Evolutionary conservation across 208 protist genomes (phyloP).

Genomic region (Angomonas deanei): DNA sequence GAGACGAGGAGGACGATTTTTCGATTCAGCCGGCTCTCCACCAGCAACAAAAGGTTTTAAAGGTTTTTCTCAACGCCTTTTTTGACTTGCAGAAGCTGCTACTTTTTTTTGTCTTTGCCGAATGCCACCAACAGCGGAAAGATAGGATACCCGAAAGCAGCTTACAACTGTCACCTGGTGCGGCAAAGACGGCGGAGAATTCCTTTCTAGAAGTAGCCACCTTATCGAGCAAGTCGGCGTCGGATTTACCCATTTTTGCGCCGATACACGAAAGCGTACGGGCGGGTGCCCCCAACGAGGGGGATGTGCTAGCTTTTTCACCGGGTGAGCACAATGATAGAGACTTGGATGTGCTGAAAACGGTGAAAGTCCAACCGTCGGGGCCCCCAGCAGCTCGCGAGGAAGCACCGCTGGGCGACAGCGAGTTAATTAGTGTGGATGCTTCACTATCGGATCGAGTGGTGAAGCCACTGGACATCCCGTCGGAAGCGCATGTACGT

Average conservation of each 20-base stretch:
- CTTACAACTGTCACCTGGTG: neutral
- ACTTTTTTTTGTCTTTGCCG: constrained; percentile 6
- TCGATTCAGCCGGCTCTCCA: constrained; percentile 5
- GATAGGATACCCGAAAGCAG: neutral
- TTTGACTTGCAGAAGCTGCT: constrained; percentile 13
- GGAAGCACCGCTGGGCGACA: neutral
- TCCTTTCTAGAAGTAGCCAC: neutral
- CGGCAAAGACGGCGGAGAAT: neutral
- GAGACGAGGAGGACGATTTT: neutral
- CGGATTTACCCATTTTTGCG: neutral
- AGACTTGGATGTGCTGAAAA: neutral
- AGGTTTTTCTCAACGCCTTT: constrained; percentile 14
- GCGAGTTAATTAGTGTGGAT: too few relatives aligned
- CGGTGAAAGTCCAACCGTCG: neutral
- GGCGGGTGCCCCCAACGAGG: neutral
- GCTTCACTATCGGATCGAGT: too few relatives aligned
- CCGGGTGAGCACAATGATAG: too few relatives aligned
- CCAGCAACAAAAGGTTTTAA: constrained; percentile 9
- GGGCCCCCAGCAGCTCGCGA: too few relatives aligned
- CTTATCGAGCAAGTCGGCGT: neutral
- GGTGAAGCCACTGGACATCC: too few relatives aligned
- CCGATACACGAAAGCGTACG: neutral
- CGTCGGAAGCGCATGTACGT: too few relatives aligned
- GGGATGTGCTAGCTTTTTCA: too few relatives aligned
- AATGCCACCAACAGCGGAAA: neutral